Conservation (phyloP, 148 eudicot genomes). For the Silene latifolia region DNA sequence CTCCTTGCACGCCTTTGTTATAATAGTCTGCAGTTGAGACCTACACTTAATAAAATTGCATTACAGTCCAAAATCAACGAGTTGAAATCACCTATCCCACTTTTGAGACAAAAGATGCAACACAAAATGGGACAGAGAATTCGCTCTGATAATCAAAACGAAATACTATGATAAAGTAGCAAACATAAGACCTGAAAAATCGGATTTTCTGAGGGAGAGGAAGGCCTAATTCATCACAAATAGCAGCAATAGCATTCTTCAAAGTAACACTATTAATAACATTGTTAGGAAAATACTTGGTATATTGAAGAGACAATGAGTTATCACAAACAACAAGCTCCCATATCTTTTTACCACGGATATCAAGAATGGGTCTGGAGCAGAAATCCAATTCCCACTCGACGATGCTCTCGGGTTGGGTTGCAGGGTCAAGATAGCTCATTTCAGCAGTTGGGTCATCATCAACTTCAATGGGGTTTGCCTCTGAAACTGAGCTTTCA, state of each 20-base stretch:
- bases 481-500: conserved; percentile 55
- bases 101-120: too few relatives aligned
- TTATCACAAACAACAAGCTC: conserved; percentile 88
- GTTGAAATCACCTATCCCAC: too few relatives aligned
- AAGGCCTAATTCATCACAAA: conserved; percentile 72
- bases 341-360: conserved; percentile 91
- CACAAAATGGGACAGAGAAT: too few relatives aligned
- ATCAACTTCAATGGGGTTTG: conserved; percentile 22
- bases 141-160: too few relatives aligned
- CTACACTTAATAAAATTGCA: conserved; percentile 26
- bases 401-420: conserved; percentile 52
- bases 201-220: conserved; percentile 83
- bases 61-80: too few relatives aligned
- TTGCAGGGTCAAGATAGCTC: conserved; percentile 71
- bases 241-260: conserved; percentile 61
- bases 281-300: conserved; percentile 87
- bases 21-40: conserved; percentile 97
- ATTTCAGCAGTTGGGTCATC: conserved; percentile 87
- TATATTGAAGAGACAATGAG: conserved; percentile 78
- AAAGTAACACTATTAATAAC: conserved; percentile 84
- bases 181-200: conserved; percentile 57
- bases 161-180: too few relatives aligned
- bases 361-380: conserved; percentile 94
- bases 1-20: conserved; percentile 87
- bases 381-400: conserved; percentile 97